A percentile compares a stretch with the other conserved stretches of the same genome.
phyloP scores from a whole-genome alignment of 1,284 basidiomycete species.

The Ustilago lituana region DNA sequence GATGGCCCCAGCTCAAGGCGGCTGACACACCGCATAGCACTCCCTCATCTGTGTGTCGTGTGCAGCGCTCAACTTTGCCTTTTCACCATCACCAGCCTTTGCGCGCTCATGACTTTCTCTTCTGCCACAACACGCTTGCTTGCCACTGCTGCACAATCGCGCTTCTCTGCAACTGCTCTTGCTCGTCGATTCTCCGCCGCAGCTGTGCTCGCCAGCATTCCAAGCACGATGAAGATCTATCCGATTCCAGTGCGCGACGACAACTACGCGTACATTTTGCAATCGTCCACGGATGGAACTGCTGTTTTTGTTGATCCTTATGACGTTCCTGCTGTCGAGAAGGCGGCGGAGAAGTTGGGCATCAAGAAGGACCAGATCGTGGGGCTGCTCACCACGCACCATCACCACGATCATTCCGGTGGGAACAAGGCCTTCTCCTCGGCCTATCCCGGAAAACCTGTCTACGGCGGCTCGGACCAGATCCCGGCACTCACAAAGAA shows the following conservation, averaged over 20 bases:
- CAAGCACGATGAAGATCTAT: constrained; percentile 64
- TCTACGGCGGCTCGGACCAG: constrained; percentile 84
- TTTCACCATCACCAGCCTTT: background rate
- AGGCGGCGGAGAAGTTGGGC: constrained; percentile 75
- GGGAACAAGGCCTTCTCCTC: constrained; percentile 75
- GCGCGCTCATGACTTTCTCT: background rate
- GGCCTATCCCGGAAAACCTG: constrained; percentile 75
- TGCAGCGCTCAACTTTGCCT: background rate
- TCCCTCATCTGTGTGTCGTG: background rate
- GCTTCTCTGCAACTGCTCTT: too few relatives aligned
- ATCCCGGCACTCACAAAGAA: constrained; percentile 77
- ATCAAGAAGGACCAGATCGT: constrained; percentile 68
- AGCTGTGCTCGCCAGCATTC: too few relatives aligned
- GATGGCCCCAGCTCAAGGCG: too few relatives aligned
- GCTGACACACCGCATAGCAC: background rate
- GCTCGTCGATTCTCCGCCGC: too few relatives aligned
- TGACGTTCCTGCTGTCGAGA: constrained; percentile 79
- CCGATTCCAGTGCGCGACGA: constrained; percentile 66
- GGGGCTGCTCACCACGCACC: constrained; percentile 64
- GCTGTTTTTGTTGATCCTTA: constrained; percentile 75
- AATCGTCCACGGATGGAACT: constrained; percentile 41
- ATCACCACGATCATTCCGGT: constrained; percentile 80
- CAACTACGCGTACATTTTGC: constrained; percentile 66
- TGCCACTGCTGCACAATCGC: too few relatives aligned
- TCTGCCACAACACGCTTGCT: too few relatives aligned